phyloP scores from a whole-genome alignment of 352 stramenopile genomes.

The Stramenopiles sp. region DNA sequence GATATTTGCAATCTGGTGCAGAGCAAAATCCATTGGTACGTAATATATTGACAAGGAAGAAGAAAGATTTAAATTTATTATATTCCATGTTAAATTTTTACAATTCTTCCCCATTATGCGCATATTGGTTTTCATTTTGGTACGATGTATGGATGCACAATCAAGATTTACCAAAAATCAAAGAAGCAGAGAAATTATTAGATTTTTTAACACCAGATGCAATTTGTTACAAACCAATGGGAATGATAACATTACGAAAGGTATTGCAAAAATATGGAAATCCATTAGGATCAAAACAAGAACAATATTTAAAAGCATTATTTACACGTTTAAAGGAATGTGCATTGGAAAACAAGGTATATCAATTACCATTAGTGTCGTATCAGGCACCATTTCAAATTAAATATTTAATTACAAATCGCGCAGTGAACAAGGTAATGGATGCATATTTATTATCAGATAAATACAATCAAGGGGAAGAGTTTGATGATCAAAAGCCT shows the following conservation, averaged over 20 bases:
- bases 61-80: not conserved
- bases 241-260: not conserved
- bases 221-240: not conserved
- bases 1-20: not conserved
- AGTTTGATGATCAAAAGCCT: not conserved
- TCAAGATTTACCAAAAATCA: constrained; percentile 1
- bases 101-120: constrained; percentile 1
- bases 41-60: not conserved
- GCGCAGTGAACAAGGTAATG: not conserved
- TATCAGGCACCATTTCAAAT: not conserved
- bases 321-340: not conserved
- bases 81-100: not conserved
- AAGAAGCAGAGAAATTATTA: not conserved
- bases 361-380: not conserved
- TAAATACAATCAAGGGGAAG: not conserved
- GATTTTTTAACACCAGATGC: not conserved
- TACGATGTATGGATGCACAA: constrained; percentile 6
- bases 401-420: not conserved
- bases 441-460: not conserved
- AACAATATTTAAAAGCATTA: not conserved
- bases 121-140: not conserved
- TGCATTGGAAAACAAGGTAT: not conserved
- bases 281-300: not conserved
- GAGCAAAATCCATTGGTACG: constrained; percentile 4
- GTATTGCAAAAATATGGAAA: not conserved